A percentile compares a stretch with the other conserved stretches of the same genome.
Conservation (phyloP, 371 early-diverging fungal genomes). For the Circinella minor region DNA sequence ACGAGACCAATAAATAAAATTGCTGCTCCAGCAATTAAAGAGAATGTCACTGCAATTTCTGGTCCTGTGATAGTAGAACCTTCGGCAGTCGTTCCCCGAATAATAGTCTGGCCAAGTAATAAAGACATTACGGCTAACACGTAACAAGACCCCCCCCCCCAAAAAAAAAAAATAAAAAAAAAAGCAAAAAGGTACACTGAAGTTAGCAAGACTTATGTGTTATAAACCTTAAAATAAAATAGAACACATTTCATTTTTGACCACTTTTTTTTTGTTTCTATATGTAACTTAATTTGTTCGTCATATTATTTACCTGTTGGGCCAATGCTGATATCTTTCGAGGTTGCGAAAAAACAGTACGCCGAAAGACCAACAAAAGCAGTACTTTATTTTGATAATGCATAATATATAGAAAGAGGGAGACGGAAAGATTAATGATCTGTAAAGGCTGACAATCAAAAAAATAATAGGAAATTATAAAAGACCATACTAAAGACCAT, state of each 20-base stretch:
- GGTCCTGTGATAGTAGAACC: slow-evolving; percentile 1
- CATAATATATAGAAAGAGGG: background rate
- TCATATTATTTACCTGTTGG: slow-evolving; percentile 58
- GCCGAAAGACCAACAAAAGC: slow-evolving; percentile 77
- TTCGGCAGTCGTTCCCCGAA: slow-evolving; percentile 44
- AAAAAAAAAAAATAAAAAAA: too few species aligned
- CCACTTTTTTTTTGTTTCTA: background rate
- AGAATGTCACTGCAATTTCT: slow-evolving; percentile 60
- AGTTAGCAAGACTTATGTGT: too few species aligned
- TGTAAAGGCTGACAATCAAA: background rate
- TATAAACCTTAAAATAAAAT: background rate
- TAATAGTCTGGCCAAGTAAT: slow-evolving; percentile 73
- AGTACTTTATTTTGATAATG: slow-evolving; percentile 26
- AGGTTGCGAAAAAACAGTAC: slow-evolving; percentile 83
- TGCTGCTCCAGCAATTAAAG: slow-evolving; percentile 66
- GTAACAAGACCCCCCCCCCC: too few species aligned
- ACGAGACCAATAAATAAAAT: slow-evolving; percentile 75
- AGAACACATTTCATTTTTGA: background rate
- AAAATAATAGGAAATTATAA: background rate
- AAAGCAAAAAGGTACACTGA: too few species aligned
- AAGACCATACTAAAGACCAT: slow-evolving; percentile 79
- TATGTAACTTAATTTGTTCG: background rate
- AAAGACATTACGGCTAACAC: slow-evolving; percentile 80
- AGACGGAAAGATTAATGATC: too few species aligned
- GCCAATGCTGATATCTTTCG: slow-evolving; percentile 88